A percentile compares a stretch with the other conserved stretches of the same genome.
phyloP scores from a whole-genome alignment of 2,329 filamentous ascomycete species.

The Ceratocystiopsis minuta region DNA sequence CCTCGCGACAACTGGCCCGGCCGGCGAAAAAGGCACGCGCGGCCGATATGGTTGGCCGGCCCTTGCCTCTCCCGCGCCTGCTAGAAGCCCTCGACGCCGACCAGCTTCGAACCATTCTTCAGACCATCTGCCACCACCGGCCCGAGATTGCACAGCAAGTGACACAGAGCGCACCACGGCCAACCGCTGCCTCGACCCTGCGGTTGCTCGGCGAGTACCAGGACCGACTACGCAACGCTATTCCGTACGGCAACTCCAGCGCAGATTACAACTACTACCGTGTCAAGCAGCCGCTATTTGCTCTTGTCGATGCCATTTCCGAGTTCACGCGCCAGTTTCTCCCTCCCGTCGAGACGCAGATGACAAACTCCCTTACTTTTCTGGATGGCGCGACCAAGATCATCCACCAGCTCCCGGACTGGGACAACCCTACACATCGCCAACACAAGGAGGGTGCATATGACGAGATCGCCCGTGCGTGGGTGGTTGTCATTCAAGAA shows the following conservation, averaged over 20 bases:
- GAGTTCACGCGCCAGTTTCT: constrained; percentile 95
- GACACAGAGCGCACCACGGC: constrained; percentile 66
- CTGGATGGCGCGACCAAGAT: constrained; percentile 80
- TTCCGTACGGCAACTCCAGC: constrained; percentile 69
- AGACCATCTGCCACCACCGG: constrained; percentile 78
- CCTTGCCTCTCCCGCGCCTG: constrained; percentile 46
- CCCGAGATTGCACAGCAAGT: constrained; percentile 76
- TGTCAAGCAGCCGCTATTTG: constrained; percentile 61
- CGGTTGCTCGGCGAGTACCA: constrained; percentile 72
- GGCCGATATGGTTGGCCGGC: constrained; percentile 46
- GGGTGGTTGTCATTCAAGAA: constrained; percentile 80
- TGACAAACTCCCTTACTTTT: constrained; percentile 69
- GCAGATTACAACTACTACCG: constrained; percentile 93
- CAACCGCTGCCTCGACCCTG: constrained; percentile 63
- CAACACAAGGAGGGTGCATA: constrained; percentile 91
- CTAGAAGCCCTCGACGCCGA: constrained; percentile 81
- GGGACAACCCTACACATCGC: constrained; percentile 75
- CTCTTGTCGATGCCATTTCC: constrained; percentile 72
- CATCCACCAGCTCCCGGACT: constrained; percentile 76
- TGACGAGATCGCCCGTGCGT: constrained; percentile 86
- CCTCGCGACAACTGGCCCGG: constrained; percentile 48
- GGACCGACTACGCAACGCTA: constrained; percentile 54
- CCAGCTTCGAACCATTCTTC: constrained; percentile 71
- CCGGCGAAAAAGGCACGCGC: constrained; percentile 44
- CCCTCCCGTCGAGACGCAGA: constrained; percentile 72